Conservation (phyloP, 2,329 filamentous ascomycete species). For the Xylaria arbuscula region DNA sequence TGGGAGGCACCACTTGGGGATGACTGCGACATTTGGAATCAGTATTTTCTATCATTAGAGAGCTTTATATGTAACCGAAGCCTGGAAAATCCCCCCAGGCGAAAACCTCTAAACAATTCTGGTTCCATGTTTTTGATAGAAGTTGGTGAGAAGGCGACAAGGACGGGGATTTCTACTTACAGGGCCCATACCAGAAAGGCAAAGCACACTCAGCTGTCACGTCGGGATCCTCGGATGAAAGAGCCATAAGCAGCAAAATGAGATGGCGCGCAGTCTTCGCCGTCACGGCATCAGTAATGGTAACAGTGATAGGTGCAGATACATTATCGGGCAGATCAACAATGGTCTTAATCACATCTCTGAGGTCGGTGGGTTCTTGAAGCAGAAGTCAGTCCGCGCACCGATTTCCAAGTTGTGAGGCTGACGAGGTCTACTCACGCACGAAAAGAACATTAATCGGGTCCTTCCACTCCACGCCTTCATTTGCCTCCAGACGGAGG, state of each 20-base stretch:
- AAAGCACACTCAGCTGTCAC: slow-evolving; percentile 28
- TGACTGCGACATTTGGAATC: neutral
- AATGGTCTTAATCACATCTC: slow-evolving; percentile 28
- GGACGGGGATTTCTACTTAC: neutral
- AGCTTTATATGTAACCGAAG: neutral
- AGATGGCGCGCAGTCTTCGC: slow-evolving; percentile 10
- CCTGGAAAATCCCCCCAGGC: neutral
- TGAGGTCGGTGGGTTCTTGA: slow-evolving; percentile 22
- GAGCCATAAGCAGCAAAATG: slow-evolving; percentile 26
- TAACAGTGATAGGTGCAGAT: neutral
- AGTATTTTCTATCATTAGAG: neutral
- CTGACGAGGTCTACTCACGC: slow-evolving; percentile 9
- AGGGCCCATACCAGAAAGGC: slow-evolving; percentile 24
- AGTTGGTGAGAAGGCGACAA: no score
- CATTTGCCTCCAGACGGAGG: slow-evolving; percentile 12
- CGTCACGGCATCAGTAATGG: slow-evolving; percentile 4
- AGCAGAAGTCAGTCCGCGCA: neutral
- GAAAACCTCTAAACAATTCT: neutral
- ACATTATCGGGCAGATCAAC: slow-evolving; percentile 10
- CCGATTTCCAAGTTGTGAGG: neutral
- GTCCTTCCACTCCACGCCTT: slow-evolving; percentile 7
- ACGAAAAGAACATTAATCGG: slow-evolving; percentile 28
- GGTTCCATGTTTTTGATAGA: neutral
- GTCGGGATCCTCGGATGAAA: slow-evolving; percentile 7
- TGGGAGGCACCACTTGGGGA: slow-evolving; percentile 20